Conservation (phyloP, 148 eudicot species). For the Hydrangea macrophylla region DNA sequence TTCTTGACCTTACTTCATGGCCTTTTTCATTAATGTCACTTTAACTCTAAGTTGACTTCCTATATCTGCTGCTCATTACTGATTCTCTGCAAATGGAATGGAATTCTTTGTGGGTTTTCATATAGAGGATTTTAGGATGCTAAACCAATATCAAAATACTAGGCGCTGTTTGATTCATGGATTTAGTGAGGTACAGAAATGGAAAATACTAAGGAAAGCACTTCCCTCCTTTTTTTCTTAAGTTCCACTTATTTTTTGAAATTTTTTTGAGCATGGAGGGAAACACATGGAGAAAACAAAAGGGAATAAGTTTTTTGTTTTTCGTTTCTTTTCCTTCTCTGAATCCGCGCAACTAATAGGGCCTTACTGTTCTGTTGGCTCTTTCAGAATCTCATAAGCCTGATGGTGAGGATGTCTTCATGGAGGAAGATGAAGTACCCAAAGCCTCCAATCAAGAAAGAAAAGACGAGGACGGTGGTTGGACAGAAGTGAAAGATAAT, state of each 20-base stretch:
- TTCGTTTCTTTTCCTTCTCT: conserved; percentile 1
- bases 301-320: too few relatives aligned
- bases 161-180: too few relatives aligned
- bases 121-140: not conserved
- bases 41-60: not conserved
- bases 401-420: conserved; percentile 78
- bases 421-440: conserved; percentile 88
- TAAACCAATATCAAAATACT: too few relatives aligned
- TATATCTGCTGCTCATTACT: not conserved
- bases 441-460: conserved; percentile 39
- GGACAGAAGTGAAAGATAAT: conserved; percentile 56
- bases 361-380: conserved; percentile 23
- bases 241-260: too few relatives aligned
- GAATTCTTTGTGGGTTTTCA: conserved; percentile 2
- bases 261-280: too few relatives aligned
- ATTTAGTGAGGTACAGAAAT: too few relatives aligned
- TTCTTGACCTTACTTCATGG: not conserved
- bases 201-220: too few relatives aligned
- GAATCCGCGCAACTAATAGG: not conserved
- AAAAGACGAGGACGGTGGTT: conserved; percentile 48
- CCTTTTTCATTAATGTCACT: not conserved
- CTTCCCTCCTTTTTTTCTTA: too few relatives aligned
- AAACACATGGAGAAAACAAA: too few relatives aligned
- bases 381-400: conserved; percentile 68
- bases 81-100: conserved; percentile 1